Evolutionary conservation across 805 yeast genomes (phyloP).

Genomic region (Myxozyma kluyveri): DNA sequence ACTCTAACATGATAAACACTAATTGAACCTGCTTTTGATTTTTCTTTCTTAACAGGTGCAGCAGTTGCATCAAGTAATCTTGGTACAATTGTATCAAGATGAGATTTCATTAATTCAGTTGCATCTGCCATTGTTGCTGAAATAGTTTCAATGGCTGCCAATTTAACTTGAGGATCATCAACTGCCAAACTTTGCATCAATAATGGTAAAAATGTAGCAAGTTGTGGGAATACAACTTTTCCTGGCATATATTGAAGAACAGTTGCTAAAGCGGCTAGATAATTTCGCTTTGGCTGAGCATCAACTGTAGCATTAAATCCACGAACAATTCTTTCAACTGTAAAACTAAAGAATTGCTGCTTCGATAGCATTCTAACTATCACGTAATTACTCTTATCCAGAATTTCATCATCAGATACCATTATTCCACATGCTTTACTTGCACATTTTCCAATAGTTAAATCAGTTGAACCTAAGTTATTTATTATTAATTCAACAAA

Average conservation of each 20-base stretch:
- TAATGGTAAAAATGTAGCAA: conserved; percentile 65
- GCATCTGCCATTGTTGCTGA: conserved; percentile 56
- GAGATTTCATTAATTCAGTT: conserved; percentile 50
- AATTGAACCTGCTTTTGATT: conserved; percentile 41
- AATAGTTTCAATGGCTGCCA: conserved; percentile 61
- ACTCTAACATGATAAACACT: no score
- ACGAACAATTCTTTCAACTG: conserved; percentile 55
- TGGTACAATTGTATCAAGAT: conserved; percentile 58
- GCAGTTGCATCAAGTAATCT: conserved; percentile 43
- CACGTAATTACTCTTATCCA: conserved; percentile 54
- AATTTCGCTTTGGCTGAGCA: conserved; percentile 44
- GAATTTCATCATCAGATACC: conserved; percentile 63
- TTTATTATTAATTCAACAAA: conserved; percentile 40
- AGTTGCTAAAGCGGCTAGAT: conserved; percentile 63
- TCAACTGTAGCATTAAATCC: conserved; percentile 41
- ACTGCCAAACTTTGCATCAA: conserved; percentile 62
- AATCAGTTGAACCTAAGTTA: conserved; percentile 37
- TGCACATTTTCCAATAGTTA: conserved; percentile 40
- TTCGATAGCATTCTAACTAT: conserved; percentile 69
- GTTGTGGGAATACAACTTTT: conserved; percentile 61
- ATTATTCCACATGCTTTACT: conserved; percentile 63
- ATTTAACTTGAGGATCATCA: conserved; percentile 46
- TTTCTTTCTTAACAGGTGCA: no score
- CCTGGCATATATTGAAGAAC: conserved; percentile 64
- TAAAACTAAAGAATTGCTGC: conserved; percentile 68